Evolutionary conservation across 2,329 filamentous ascomycete species (phyloP).

Genomic region (Xylariaceae sp.): DNA sequence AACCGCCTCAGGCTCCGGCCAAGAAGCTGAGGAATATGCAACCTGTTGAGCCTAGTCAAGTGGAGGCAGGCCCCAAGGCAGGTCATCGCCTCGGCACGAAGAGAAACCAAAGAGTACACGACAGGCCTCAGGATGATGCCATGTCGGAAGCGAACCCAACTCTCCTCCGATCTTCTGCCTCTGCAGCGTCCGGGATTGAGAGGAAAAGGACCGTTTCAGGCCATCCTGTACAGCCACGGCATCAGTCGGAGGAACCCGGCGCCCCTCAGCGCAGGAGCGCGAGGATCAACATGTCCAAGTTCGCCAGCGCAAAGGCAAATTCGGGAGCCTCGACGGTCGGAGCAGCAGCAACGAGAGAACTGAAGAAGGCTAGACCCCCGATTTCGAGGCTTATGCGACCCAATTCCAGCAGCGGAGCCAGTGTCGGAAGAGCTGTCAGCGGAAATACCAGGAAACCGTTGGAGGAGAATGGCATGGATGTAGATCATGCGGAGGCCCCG

Average conservation of each 20-base stretch:
- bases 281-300: slow-evolving; percentile 61
- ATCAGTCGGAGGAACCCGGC: slow-evolving; percentile 52
- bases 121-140: slow-evolving; percentile 33
- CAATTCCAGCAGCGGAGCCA: slow-evolving; percentile 56
- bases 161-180: slow-evolving; percentile 30
- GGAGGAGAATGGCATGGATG: slow-evolving; percentile 59
- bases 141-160: slow-evolving; percentile 33
- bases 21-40: slow-evolving; percentile 49
- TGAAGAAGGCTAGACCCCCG: slow-evolving; percentile 77
- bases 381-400: slow-evolving; percentile 59
- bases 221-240: slow-evolving; percentile 52
- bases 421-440: slow-evolving; percentile 79
- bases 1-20: slow-evolving; percentile 44
- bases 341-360: slow-evolving; percentile 57
- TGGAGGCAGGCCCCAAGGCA: slow-evolving; percentile 58
- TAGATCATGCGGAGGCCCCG: slow-evolving; percentile 57
- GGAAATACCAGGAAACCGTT: slow-evolving; percentile 77
- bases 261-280: slow-evolving; percentile 63
- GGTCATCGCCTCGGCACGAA: slow-evolving; percentile 47
- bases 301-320: slow-evolving; percentile 59
- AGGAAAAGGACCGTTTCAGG: slow-evolving; percentile 92
- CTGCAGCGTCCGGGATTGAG: slow-evolving; percentile 44
- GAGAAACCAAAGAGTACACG: slow-evolving; percentile 24
- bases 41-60: slow-evolving; percentile 39
- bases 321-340: slow-evolving; percentile 50